Percentiles rank a stretch among this genome's conserved stretches.
phyloP scores from a whole-genome alignment of 192 early-diverging fungal genomes.

The Podochytrium sp. region DNA sequence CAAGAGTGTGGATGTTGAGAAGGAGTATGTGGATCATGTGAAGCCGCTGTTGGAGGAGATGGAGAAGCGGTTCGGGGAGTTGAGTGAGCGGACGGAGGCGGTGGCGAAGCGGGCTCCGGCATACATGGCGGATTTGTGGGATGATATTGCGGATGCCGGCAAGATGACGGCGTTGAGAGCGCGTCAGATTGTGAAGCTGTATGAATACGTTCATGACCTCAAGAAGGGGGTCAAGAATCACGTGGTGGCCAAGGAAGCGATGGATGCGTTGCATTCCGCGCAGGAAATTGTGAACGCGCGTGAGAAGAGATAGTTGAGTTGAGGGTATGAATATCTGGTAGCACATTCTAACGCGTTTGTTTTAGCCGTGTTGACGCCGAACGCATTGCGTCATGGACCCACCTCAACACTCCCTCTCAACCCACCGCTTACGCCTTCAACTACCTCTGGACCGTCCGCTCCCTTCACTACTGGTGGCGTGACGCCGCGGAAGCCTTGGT shows the following conservation, averaged over 20 bases:
- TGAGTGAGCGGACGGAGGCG: slow-evolving; percentile 8
- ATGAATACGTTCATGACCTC: slow-evolving; percentile 23
- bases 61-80: slow-evolving; percentile 11
- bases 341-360: not conserved
- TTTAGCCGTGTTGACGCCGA: slow-evolving; percentile 24
- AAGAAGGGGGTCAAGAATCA: slow-evolving; percentile 6
- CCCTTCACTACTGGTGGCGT: slow-evolving; percentile 36
- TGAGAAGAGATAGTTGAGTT: slow-evolving; percentile 22
- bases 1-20: not conserved
- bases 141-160: slow-evolving; percentile 26
- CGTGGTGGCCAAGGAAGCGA: not conserved
- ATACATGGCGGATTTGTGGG: slow-evolving; percentile 28
- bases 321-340: not conserved
- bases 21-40: slow-evolving; percentile 9
- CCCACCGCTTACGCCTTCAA: slow-evolving; percentile 23
- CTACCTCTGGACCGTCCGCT: slow-evolving; percentile 34
- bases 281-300: slow-evolving; percentile 12
- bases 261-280: slow-evolving; percentile 7
- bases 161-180: slow-evolving; percentile 34
- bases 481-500: slow-evolving; percentile 21
- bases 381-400: slow-evolving; percentile 17
- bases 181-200: slow-evolving; percentile 15
- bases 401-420: slow-evolving; percentile 1
- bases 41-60: slow-evolving; percentile 19
- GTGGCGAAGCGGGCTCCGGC: slow-evolving; percentile 13